phyloP scores from a whole-genome alignment of 345 rosid species.

The Moringa oleifera region DNA sequence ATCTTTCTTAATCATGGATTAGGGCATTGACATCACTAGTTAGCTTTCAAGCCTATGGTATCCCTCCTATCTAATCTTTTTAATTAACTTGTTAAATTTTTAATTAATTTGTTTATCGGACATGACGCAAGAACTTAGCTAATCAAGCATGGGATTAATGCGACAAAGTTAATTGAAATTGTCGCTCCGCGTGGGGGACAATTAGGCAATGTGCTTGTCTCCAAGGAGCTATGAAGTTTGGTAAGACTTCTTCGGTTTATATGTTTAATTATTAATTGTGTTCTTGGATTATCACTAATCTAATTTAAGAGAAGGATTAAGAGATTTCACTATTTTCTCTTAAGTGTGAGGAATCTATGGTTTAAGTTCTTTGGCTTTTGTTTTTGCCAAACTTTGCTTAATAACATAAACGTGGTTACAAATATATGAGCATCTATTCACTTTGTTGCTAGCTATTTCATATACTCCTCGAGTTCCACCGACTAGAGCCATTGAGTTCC shows the following conservation, averaged over 20 bases:
- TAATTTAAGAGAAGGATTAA: too few species aligned
- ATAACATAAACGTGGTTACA: constrained; percentile 5
- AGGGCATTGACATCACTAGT: constrained; percentile 22
- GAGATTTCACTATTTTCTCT: too few species aligned
- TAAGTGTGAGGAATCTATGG: too few species aligned
- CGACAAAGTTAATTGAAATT: constrained; percentile 17
- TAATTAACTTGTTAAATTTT: too few species aligned
- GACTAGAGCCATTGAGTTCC: too few species aligned
- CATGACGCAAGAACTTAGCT: background rate
- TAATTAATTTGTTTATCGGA: background rate
- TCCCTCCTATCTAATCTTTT: background rate
- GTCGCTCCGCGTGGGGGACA: constrained; percentile 37
- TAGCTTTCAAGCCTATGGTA: constrained; percentile 11
- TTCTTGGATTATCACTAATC: too few species aligned
- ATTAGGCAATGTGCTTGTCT: background rate
- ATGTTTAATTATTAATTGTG: too few species aligned
- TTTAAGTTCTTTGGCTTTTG: constrained; percentile 12
- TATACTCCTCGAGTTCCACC: too few species aligned
- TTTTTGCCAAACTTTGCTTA: constrained; percentile 7
- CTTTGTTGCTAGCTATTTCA: too few species aligned
- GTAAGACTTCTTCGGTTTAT: too few species aligned
- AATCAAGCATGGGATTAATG: background rate
- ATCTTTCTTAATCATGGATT: background rate
- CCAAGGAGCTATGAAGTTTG: background rate
- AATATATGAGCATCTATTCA: too few species aligned